Evolutionary conservation across 2,329 filamentous ascomycete species (phyloP), one percentile per base, ranked within the genome.

Genomic region (Fusarium sulawesiense): DNA sequence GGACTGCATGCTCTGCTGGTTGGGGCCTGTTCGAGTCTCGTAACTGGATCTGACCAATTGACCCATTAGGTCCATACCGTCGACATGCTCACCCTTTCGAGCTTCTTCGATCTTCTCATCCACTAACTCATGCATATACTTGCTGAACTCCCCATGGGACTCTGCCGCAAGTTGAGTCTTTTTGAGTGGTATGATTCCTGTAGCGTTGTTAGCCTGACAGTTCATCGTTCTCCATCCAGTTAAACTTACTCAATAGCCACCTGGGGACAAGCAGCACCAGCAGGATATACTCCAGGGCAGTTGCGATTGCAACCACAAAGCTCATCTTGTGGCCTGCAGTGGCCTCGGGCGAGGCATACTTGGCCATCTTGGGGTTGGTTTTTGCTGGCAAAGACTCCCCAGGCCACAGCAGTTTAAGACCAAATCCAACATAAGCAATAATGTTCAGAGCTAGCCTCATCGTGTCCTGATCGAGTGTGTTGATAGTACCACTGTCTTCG

Each of bases 121-220:
- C 60, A 92, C 85, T 45, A 93, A 85, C 73, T 93, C 89, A 47
- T 87, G 82, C 87, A 93, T 90, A 78, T 93, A 93, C 65, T 86
- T 84, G 34, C 85, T 81, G 82, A 90, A 93, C 78, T 93, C 91
- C 7, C 79, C 76, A 56, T 88, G 85, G 4, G 89, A 86, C 56
- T 85, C 80, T 25, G 84, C 81, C 1, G 89, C 86, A 20, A 81
- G 77, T 59, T 83, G 85, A 37, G 87, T 81, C 16, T 79, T 77
- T 66, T 87, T 81, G 70, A 87, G 82, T 0, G 89, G 88, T 10
- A 87, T 76, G 14, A 79, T 64, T 65, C 74, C 82, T 85, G 49
- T 13, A 41, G 23, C 16, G 10, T 14, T 41, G 50, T 75, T 41
- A 70, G 70, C 41, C 10, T 20, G 46, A 20, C n/a, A 29, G 21